Base-by-base conservation (phyloP, 129 eudicot genomes). In the Escallonia herrerae region DNA sequence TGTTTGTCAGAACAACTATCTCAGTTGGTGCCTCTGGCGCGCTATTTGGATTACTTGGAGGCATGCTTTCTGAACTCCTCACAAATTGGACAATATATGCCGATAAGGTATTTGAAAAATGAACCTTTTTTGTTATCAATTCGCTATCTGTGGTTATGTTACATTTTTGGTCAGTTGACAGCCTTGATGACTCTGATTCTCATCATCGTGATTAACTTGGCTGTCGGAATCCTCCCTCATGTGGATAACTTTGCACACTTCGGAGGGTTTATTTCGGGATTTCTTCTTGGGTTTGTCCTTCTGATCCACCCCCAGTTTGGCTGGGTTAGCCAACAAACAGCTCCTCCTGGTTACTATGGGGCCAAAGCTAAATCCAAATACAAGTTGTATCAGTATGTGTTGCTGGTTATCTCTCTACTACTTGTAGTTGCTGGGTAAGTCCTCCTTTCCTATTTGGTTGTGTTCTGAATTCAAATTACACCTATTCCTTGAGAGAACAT, bases 11-110 rank as follows among this genome's bases (percentile, higher is more conserved):
- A 4, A 73, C 66, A 39, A 71, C 76, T 3, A 79, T 91, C 57
- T 87, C 98, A 2, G 96, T 91, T 63, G 96, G 98, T 64, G 96
- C 98, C 49, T 91, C 98, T 0, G 98, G 98, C 64, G 96, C 98
- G 1, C 63, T 91, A 60, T 91, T 91, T 54, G 98, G 98, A 43
- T 62, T 91, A 53, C 87, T 91, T 13, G 98, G 98, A 55, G 95
- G 82, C 49, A 91, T 87, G 96, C 85, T 88, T 44, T 91, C 98
- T 2, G 98, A 91, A 56, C 83, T 91, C 39, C 43, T 91, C 39
- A 79, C 84, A 55, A 91, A 91, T 69, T 88, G 98, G 98, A 82
- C 91, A 44, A 83, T 85, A 45, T 83, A 91, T 50, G 69, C 79
- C 14, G 85, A 85, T 65, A 89, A 85, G 90, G 93, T 89, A 84